A percentile compares a stretch with the other conserved stretches of the same genome.
phyloP scores from a whole-genome alignment of 768 basidiomycete genomes.

The Boletus tomentosulus region DNA sequence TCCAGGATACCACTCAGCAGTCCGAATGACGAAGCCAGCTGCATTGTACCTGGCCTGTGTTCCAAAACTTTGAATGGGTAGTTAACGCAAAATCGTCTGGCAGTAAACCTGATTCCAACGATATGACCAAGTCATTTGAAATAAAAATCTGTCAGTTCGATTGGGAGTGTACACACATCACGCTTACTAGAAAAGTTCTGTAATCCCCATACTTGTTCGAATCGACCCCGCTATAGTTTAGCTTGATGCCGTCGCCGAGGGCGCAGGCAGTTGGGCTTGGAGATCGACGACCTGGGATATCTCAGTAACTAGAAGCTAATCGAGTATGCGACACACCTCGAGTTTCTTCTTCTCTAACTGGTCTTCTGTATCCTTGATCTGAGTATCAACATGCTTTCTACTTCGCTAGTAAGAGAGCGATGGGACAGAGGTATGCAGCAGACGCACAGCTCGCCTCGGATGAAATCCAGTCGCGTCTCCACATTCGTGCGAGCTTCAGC shows the following conservation, averaged over 20 bases:
- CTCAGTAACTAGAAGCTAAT: slow-evolving; percentile 10
- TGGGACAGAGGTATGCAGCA: background rate
- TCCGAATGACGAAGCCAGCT: background rate
- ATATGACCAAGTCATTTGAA: background rate
- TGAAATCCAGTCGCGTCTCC: slow-evolving; percentile 86
- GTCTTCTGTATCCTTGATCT: slow-evolving; percentile 73
- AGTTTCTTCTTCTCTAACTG: slow-evolving; percentile 78
- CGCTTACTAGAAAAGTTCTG: background rate
- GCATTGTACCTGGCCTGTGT: background rate
- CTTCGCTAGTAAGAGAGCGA: slow-evolving; percentile 6
- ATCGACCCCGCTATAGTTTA: background rate
- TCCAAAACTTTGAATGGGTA: background rate
- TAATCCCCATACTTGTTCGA: background rate
- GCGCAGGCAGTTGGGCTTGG: slow-evolving; percentile 51
- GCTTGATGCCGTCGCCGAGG: slow-evolving; percentile 21
- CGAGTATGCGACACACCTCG: slow-evolving; percentile 49
- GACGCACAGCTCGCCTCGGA: slow-evolving; percentile 78
- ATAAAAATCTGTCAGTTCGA: background rate
- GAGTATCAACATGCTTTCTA: slow-evolving; percentile 76
- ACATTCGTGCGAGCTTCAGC: slow-evolving; percentile 84
- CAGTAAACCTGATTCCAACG: background rate
- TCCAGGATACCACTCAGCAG: background rate
- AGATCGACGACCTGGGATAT: slow-evolving; percentile 56
- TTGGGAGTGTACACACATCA: background rate
- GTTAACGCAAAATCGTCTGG: background rate